Evolutionary conservation across 495 filamentous ascomycete species (phyloP).

Genomic region (Penicillium cinerascens): DNA sequence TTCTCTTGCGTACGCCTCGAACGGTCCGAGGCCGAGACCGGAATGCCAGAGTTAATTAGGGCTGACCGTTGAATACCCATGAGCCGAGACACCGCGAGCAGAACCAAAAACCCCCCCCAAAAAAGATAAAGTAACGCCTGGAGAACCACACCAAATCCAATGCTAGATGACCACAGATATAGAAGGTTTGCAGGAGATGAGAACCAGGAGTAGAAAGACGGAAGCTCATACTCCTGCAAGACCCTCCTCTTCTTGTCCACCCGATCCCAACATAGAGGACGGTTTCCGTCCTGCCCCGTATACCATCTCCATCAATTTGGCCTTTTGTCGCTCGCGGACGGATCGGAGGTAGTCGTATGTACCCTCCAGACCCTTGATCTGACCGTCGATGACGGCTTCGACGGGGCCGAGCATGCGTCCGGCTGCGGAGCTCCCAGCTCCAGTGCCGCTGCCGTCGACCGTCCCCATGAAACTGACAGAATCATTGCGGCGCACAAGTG

Average conservation of each 20-base stretch:
- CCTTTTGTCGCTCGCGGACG: constrained; percentile 73
- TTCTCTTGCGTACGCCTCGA: neutral
- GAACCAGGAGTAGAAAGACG: neutral
- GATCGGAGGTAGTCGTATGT: constrained; percentile 70
- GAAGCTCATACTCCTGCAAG: constrained; percentile 3
- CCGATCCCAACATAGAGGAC: constrained; percentile 26
- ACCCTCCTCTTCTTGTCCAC: constrained; percentile 15
- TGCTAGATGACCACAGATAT: constrained; percentile 3
- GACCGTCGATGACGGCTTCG: constrained; percentile 64
- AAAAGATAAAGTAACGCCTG: neutral
- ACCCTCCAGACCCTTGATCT: constrained; percentile 75
- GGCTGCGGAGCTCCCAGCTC: constrained; percentile 28
- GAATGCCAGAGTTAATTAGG: neutral
- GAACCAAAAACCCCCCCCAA: neutral
- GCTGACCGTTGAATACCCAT: neutral
- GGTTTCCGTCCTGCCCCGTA: constrained; percentile 57
- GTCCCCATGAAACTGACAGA: constrained; percentile 40
- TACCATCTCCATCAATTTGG: constrained; percentile 74
- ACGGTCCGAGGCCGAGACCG: neutral
- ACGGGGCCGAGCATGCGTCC: constrained; percentile 57
- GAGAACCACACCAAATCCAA: constrained; percentile 3
- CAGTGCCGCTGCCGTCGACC: constrained; percentile 22
- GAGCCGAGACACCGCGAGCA: neutral
- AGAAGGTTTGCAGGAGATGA: neutral
- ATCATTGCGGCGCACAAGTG: constrained; percentile 68